Evolutionary conservation across 345 rosid genomes (phyloP), one percentile per base, ranked within the genome.

Genomic region (Mercurialis annua): DNA sequence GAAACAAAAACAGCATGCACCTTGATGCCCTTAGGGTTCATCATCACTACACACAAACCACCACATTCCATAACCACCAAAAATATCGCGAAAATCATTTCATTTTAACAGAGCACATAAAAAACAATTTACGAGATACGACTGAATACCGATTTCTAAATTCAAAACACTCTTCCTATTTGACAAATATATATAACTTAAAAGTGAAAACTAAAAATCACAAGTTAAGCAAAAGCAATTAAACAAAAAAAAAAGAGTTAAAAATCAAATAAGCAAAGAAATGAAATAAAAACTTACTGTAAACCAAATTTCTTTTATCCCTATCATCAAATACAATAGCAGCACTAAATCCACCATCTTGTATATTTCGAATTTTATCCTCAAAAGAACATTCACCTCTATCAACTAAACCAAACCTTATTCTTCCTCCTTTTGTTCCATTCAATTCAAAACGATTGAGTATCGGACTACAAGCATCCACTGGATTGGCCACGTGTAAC

Each of bases 361-460:
- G 93, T 7, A 86, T 88, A 43, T 81, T 82, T 29, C 72, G 60
- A 1, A 88, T 71, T 76, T 90, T 90, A 9, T 88, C 89, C 60
- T 82, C 80, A 59, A 90, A 90, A 56, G 84, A 66, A 46, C 97
- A 90, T 48, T 71, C 71, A 10, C 97, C 92, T 64, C 97, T 73
- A 57, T 77, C 78, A 0, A 86, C 81, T 72, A 90, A 73, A 33
- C 77, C 87, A 14, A 90, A 73, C 78, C 70, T 77, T 12, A 44
- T 21, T 9, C 4, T 9, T 34, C 40, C 11, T 31, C 52, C 27
- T 48, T 63, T 72, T 5, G 85, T 73, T 72, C 26, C 59, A 72
- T 82, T 82, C 9, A 64, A 71, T 10, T 66, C 71, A 42, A 65
- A 59, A 66, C 34, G 55, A 56, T 76, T 81, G 5, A 3, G 73